Conservation (phyloP, 78 protist genomes). For the Cavenderia fasciculata region DNA sequence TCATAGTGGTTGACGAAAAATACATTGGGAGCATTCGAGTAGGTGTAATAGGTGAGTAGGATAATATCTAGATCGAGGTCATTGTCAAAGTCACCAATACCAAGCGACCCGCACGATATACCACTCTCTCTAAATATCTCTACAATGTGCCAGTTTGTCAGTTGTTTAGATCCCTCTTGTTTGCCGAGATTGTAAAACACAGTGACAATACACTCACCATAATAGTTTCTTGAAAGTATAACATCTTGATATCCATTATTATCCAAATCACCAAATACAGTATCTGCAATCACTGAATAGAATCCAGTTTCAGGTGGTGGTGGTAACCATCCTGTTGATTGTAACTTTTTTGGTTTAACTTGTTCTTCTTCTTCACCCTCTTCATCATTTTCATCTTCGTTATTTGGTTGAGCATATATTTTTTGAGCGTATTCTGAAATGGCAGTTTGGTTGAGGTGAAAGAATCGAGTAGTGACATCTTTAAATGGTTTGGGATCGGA, state of each 20-base stretch:
- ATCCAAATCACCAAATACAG: constrained; percentile 65
- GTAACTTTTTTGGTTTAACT: neutral
- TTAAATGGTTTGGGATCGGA: constrained; percentile 11
- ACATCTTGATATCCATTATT: constrained; percentile 46
- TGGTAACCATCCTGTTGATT: constrained; percentile 22
- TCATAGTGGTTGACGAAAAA: constrained; percentile 1
- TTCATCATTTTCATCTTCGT: neutral
- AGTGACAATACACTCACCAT: constrained; percentile 29
- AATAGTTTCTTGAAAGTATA: constrained; percentile 22
- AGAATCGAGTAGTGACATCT: constrained; percentile 16
- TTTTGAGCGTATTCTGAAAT: neutral
- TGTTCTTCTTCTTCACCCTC: neutral
- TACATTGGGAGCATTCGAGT: constrained; percentile 53
- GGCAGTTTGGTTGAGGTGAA: constrained; percentile 1
- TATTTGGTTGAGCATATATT: no score
- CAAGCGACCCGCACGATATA: constrained; percentile 35
- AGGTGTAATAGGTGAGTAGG: constrained; percentile 35
- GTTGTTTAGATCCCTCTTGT: neutral
- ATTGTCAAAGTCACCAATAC: constrained; percentile 56
- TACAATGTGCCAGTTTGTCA: neutral
- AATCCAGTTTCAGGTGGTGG: constrained; percentile 18
- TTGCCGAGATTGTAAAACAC: constrained; percentile 17
- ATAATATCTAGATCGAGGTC: constrained; percentile 22
- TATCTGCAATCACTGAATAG: constrained; percentile 18
- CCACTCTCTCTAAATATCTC: constrained; percentile 1